Evolutionary conservation across 352 stramenopile species (phyloP).

Genomic region (Pythium oligandrum): DNA sequence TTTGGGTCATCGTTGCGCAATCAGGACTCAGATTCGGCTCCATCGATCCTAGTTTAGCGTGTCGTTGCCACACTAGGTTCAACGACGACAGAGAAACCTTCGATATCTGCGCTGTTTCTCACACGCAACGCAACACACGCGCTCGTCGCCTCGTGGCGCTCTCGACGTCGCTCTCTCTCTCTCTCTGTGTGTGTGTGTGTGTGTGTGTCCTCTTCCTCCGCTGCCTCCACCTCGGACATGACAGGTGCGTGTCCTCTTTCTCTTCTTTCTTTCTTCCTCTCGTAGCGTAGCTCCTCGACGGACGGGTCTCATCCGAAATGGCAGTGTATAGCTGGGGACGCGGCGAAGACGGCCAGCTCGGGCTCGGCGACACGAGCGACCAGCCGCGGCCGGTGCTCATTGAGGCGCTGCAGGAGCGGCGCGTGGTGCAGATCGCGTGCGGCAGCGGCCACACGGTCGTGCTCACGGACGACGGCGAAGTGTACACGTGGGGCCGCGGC

Average conservation of each 20-base stretch:
- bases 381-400: conserved; percentile 80
- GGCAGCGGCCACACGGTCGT: conserved; percentile 87
- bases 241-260: not conserved
- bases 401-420: conserved; percentile 76
- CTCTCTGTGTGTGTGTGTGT: not conserved
- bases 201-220: not conserved
- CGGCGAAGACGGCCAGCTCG: conserved; percentile 83
- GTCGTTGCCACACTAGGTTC: too few relatives aligned
- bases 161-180: too few relatives aligned
- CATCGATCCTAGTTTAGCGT: too few relatives aligned
- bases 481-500: conserved; percentile 88
- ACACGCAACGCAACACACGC: too few relatives aligned
- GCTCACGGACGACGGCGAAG: conserved; percentile 83
- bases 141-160: too few relatives aligned
- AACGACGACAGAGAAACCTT: too few relatives aligned
- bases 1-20: too few relatives aligned
- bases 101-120: too few relatives aligned
- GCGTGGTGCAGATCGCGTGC: conserved; percentile 86
- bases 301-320: not conserved
- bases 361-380: conserved; percentile 83
- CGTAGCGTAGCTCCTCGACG: too few relatives aligned
- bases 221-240: not conserved
- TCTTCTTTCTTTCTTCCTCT: conserved; percentile 1
- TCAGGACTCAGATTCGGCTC: too few relatives aligned
- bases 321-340: conserved; percentile 87